A percentile compares a stretch with the other conserved stretches of the same genome.
These are phyloP conservation scores for Colletotrichum truncatum DNA, from an alignment of 2,329 filamentous ascomycete genomes.

Conservation along the genomic window DNA sequence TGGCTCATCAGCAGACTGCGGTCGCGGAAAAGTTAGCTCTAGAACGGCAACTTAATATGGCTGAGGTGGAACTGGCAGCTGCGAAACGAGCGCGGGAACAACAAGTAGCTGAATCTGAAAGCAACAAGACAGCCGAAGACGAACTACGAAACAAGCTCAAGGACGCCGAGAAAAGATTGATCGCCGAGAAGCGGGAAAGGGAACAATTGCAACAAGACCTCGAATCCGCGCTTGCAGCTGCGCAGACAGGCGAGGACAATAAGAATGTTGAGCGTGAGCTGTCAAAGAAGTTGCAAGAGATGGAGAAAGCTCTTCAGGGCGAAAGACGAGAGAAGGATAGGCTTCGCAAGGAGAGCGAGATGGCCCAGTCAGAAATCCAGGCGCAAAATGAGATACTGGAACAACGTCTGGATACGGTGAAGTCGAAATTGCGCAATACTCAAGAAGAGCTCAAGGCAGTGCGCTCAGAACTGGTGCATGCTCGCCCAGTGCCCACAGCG, in stretches of 20 bases:
- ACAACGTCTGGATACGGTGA: constrained; percentile 74
- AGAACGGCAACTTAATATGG: constrained; percentile 78
- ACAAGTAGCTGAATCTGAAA: constrained; percentile 6
- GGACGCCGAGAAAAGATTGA: constrained; percentile 46
- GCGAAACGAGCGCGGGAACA: constrained; percentile 60
- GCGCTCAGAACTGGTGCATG: constrained; percentile 50
- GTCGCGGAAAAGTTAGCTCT: constrained; percentile 83
- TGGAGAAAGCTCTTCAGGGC: constrained; percentile 44
- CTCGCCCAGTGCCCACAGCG: constrained; percentile 10
- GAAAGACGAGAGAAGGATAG: constrained; percentile 59
- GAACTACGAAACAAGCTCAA: constrained; percentile 48
- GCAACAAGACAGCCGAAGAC: constrained; percentile 36
- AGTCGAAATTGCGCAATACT: constrained; percentile 73
- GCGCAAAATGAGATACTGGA: constrained; percentile 72
- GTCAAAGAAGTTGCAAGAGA: constrained; percentile 43
- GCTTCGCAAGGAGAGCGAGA: constrained; percentile 55
- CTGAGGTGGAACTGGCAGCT: constrained; percentile 85
- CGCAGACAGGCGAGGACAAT: constrained; percentile 66
- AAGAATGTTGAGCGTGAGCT: constrained; percentile 54
- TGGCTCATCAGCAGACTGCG: constrained; percentile 70
- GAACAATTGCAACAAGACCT: constrained; percentile 36
- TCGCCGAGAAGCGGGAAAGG: constrained; percentile 36
- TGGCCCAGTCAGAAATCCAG: constrained; percentile 68
- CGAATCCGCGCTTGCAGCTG: constrained; percentile 66
- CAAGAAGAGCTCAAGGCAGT: constrained; percentile 77